phyloP scores from a whole-genome alignment of 2,329 filamentous ascomycete genomes.

The Calonectria fujianensis region DNA sequence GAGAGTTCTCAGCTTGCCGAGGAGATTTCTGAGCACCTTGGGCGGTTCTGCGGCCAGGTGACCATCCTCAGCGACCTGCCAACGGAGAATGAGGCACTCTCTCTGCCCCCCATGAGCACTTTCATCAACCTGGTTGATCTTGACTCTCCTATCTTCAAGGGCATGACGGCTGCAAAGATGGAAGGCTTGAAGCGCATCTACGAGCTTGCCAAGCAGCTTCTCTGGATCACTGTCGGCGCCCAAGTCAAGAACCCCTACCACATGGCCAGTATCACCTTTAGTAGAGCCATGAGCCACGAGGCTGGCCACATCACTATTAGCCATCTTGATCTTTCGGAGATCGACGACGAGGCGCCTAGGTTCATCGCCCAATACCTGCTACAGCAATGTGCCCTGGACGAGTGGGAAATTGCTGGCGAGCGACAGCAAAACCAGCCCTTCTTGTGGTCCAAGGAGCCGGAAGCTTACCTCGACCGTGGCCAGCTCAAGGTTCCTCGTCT shows the following conservation, averaged over 20 bases:
- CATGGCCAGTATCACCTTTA: background rate
- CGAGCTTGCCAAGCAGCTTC: background rate
- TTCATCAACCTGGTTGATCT: background rate
- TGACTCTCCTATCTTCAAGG: constrained; percentile 5
- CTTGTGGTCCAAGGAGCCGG: constrained; percentile 1
- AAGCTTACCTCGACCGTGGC: background rate
- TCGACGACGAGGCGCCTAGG: background rate
- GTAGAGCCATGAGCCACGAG: background rate
- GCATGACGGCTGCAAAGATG: background rate
- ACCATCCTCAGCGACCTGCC: background rate
- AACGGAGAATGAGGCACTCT: background rate
- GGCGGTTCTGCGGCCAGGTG: background rate
- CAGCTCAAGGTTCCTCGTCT: background rate
- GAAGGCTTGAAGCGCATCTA: background rate
- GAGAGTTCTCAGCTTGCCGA: background rate
- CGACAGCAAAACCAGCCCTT: background rate
- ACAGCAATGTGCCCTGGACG: background rate
- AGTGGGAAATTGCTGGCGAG: background rate
- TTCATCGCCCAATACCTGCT: background rate
- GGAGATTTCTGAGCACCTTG: background rate
- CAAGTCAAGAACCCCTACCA: background rate
- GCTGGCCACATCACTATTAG: background rate
- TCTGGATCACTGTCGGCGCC: background rate
- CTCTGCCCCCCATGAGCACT: background rate
- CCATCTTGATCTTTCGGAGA: background rate